Base-by-base conservation (phyloP, 1,139 yeast species). In the Saccharomyces hybrid region DNA sequence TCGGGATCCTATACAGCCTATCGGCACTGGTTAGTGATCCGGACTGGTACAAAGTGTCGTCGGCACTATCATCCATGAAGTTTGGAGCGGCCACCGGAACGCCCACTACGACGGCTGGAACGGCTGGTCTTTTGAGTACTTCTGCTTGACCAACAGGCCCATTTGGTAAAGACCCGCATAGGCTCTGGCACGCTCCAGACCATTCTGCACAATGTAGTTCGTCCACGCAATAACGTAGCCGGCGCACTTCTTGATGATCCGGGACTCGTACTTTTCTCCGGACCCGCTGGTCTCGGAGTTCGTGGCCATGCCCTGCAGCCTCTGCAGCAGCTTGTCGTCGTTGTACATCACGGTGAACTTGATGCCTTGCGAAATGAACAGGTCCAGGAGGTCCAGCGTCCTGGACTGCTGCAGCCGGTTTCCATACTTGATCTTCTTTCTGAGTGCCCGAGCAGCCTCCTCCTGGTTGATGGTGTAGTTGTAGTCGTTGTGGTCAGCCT, bases 361-460 rank as follows among this genome's bases (percentile, higher is more conserved):
- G 14, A 71, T 88, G 2, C 95, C 88, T 69, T 91, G 91, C 56
- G 86, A 80, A 3, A 91, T 84, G 55, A 91, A 72, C 41, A 87
- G 76, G 65, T 91, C 96, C 57, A 90, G 75, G 19, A 91, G 65
- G 56, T 80, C 80, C 59, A 91, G 72, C 0, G 96, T 88, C 53
- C 67, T 55, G 4, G 61, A 55, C 47, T 66, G 68, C 49, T 67
- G 67, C 19, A 59, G 9, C 52, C 55, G 55, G 38, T 59, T 62
- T n/a, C 98, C 98, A 68, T 93, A 87, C 72, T 93, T 93, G 68
- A 93, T 75, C 67, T 84, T 83, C 74, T 93, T 93, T 53, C 99
- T 78, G 42, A 93, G 75, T 1, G 96, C 95, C 53, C 98, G 76
- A 0, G 97, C 97, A 1, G 96, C 95, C 70, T 91, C 98, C 9